A percentile compares a stretch with the other conserved stretches of the same genome.
These are phyloP conservation scores for Neonectria coccinea DNA, from an alignment of 2,329 filamentous ascomycete species.

Conservation along the genomic window DNA sequence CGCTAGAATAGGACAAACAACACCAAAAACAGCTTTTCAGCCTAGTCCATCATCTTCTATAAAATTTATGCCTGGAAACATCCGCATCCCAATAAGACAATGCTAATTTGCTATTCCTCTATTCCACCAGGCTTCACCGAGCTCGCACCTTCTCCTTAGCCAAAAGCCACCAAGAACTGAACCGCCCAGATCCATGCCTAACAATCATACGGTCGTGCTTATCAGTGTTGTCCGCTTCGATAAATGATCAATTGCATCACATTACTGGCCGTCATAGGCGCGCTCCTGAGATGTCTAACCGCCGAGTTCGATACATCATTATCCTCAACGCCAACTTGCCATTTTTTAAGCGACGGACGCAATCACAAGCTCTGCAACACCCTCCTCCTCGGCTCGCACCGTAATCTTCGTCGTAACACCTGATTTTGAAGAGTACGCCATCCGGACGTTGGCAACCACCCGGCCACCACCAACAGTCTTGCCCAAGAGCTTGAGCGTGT, in stretches of 20 bases:
- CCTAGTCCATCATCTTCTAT: conserved; percentile 7
- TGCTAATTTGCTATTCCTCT: conserved; percentile 15
- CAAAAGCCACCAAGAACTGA: conserved; percentile 6
- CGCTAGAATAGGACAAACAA: background rate
- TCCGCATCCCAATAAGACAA: conserved; percentile 19
- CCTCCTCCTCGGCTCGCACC: conserved; percentile 91
- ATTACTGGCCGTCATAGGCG: conserved; percentile 30
- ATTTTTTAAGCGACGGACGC: conserved; percentile 79
- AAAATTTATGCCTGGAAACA: conserved; percentile 9
- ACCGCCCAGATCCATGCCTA: conserved; percentile 1
- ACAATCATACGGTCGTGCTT: conserved; percentile 5
- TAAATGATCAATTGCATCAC: conserved; percentile 27
- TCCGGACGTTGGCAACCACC: conserved; percentile 87
- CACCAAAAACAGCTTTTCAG: background rate
- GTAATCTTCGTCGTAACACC: conserved; percentile 97
- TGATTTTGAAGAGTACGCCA: conserved; percentile 93
- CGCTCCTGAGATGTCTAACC: conserved; percentile 44
- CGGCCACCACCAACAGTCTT: conserved; percentile 93
- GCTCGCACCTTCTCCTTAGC: background rate
- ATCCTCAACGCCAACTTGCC: conserved; percentile 52
- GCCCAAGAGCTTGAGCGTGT: conserved; percentile 94
- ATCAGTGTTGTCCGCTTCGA: background rate
- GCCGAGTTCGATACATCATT: conserved; percentile 50
- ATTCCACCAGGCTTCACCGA: background rate
- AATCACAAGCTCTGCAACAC: conserved; percentile 85